Evolutionary conservation across 2,329 filamentous ascomycete species (phyloP), one percentile per base, ranked within the genome.

Genomic region (Talaromyces sp.): DNA sequence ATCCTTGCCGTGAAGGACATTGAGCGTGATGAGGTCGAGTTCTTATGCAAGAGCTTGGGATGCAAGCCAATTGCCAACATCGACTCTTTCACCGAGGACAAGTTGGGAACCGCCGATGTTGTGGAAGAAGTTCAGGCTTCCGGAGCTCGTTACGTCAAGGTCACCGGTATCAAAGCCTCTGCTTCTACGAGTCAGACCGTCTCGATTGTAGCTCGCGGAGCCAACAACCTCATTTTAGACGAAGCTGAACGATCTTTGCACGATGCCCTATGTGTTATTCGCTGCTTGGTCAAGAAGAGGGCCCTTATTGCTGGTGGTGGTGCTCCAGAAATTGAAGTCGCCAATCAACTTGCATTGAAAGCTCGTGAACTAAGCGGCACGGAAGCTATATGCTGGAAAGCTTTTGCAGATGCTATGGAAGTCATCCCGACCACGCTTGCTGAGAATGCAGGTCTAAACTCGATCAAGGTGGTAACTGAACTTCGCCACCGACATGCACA

Each of bases 41-140:
- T 99, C 80, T 91, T 99, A 79, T 98, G 94, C 91, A 99, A 98
- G 84, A 96, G 91, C 68, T 96, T 94, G 41, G 95, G 95, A 73
- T 99, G 95, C 88, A 99, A 99, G 83, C 95, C 95, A 60, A 95
- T 99, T 74, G 95, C 95, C 72, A 96, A 99, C 76, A 91, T 99
- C 74, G 95, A 99, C 80, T 97, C 93, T 13, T 99, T 99, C 82
- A 95, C 93, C 19, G 95, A 99, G 81, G 95, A 99, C 81, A 99
- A 98, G 84, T 89, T 99, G 63, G 95, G 93, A 69, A 90, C 89
- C 49, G 95, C 95, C 39, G 95, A 99, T 74, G 84, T 99, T 41
- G 89, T 99, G 24, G 95, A 99, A 81, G 95, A 99, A 81, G 87
- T 92, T 11, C 89, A 95, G 76, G 89, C 89, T 45, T 91, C 90